Base-by-base conservation (phyloP, 352 stramenopile genomes). In the Phytophthora nicotianae region DNA sequence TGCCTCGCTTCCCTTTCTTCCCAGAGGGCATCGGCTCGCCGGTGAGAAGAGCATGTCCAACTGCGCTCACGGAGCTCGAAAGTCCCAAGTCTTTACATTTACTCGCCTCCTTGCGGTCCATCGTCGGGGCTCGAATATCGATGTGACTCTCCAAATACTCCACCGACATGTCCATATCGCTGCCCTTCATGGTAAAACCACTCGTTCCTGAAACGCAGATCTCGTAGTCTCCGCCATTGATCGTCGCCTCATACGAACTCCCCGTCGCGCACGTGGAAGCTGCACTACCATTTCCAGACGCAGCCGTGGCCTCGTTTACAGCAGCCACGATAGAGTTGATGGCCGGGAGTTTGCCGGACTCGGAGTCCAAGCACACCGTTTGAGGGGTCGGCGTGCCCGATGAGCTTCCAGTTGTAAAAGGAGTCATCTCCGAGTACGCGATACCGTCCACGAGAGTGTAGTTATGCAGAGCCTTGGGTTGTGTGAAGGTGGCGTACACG, bases 401-500 rank as follows among this genome's bases (percentile, higher is more conserved):
- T 21, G 37, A 29, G 35, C 46, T 53, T 4, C 43, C 42, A 6
- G 42, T 62, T 21, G 43, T 46, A 17, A 62, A 53, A 21, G 20
- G 42, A 17, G 57, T 65, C 5, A 19, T 68, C 23, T 63, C 33
- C 3, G 37, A 56, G 62, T 74, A 74, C 2, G 65, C 41, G 24
- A 60, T 27, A 5, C 70, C 57, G 26, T 75, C 52, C 5, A 75
- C 49, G 4, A 81, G 45, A 5, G 53, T 69, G 45, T 77, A 81
- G 46, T 68, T 72, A 17, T 66, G 26, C n/a, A 53, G 58, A 19
- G 43, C 32, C 16, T 65, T 62, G 32, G 26, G 32, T 19, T 68
- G 54, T 8, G 42, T 49, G 40, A 71, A 60, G 2, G 55, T 58
- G 20, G 65, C 37, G 48, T 68, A 63, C 10, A 55, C 58, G 32